Conservation (phyloP, 2,329 filamentous ascomycete species). For the Colletotrichum spaethianum region DNA sequence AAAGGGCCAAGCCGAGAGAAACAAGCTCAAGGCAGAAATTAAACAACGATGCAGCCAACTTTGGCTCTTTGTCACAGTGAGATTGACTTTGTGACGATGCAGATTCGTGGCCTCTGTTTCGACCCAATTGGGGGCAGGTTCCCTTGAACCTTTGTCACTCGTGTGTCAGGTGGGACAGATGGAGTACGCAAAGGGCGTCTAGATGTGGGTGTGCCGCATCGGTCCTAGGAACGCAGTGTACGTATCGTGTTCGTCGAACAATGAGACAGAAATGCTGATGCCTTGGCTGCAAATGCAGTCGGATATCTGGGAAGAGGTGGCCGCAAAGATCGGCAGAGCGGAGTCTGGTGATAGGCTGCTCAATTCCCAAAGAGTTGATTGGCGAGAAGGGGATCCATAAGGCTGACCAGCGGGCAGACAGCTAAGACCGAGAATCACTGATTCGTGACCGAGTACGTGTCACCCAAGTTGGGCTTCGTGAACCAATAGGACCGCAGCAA, state of each 20-base stretch:
- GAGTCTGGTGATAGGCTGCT: constrained; percentile 40
- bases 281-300: constrained; percentile 36
- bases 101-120: constrained; percentile 31
- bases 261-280: constrained; percentile 34
- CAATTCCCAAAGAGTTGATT: constrained; percentile 37
- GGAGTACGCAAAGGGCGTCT: neutral
- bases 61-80: neutral
- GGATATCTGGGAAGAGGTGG: constrained; percentile 15
- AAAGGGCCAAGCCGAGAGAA: constrained; percentile 11
- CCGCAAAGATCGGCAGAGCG: constrained; percentile 32
- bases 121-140: neutral
- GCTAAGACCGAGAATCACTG: constrained; percentile 4
- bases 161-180: constrained; percentile 7
- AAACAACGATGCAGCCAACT: neutral
- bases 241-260: neutral
- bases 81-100: constrained; percentile 23
- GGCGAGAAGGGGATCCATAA: constrained; percentile 23
- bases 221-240: constrained; percentile 3
- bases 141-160: neutral
- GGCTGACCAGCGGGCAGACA: constrained; percentile 39
- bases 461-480: constrained; percentile 23
- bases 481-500: constrained; percentile 18
- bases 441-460: constrained; percentile 36
- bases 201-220: neutral
- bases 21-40: constrained; percentile 31